Evolutionary conservation across 129 eudicot genomes (phyloP).

Genomic region (Flaveria bidentis): DNA sequence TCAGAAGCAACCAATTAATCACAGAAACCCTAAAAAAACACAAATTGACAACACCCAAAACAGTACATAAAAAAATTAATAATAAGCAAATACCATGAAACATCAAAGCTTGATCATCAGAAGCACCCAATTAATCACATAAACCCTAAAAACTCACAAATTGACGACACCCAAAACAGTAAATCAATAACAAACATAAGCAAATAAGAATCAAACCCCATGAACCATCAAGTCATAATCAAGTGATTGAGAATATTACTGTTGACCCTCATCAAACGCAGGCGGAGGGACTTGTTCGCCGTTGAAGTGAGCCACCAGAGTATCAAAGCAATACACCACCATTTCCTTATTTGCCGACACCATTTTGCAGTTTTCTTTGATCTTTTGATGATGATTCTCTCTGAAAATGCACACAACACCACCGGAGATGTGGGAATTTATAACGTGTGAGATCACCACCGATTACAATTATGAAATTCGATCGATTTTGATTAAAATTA

Average conservation of each 20-base stretch:
- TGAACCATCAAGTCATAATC: background rate
- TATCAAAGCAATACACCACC: constrained; percentile 91
- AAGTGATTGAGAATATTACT: constrained; percentile 39
- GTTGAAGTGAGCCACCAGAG: constrained; percentile 80
- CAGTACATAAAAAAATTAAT: too few relatives aligned
- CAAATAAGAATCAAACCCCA: background rate
- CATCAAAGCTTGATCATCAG: too few relatives aligned
- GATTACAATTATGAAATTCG: constrained; percentile 12
- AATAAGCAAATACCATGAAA: too few relatives aligned
- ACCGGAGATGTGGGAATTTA: constrained; percentile 6
- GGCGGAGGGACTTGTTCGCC: constrained; percentile 66
- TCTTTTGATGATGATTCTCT: background rate
- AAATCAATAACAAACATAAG: too few relatives aligned
- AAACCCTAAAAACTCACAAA: too few relatives aligned
- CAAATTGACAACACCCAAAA: too few relatives aligned
- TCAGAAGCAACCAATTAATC: too few relatives aligned
- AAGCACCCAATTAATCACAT: too few relatives aligned
- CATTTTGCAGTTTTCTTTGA: constrained; percentile 35
- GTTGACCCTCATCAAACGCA: constrained; percentile 86
- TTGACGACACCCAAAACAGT: too few relatives aligned
- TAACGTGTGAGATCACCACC: constrained; percentile 2
- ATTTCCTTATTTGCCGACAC: constrained; percentile 90
- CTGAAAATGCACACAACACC: constrained; percentile 20
- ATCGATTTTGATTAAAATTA: constrained; percentile 9
- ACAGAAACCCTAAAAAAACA: too few relatives aligned